phyloP scores from a whole-genome alignment of 768 basidiomycete species.

The Psilocybe cyanescens region DNA sequence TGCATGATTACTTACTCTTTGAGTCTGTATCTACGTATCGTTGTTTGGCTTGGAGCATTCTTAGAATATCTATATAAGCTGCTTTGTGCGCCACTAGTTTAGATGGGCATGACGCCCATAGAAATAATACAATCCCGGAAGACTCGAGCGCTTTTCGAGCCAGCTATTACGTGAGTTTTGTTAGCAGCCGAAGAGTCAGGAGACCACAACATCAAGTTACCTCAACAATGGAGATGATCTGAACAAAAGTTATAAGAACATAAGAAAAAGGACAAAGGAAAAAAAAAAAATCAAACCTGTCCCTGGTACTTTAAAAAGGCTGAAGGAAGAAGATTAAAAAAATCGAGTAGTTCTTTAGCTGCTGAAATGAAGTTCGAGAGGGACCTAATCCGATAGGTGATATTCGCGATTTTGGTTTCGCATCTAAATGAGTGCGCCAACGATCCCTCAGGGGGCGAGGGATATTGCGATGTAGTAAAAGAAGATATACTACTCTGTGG shows the following conservation, averaged over 20 bases:
- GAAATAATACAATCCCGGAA: conserved; percentile 45
- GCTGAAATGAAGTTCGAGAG: conserved; percentile 35
- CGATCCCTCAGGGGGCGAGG: conserved; percentile 8
- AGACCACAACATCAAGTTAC: conserved; percentile 31
- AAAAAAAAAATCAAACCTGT: conserved; percentile 33
- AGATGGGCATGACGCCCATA: conserved; percentile 48
- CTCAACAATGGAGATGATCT: conserved; percentile 58
- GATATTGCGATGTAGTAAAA: conserved; percentile 10
- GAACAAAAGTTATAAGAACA: conserved; percentile 8
- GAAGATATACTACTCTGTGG: conserved; percentile 11
- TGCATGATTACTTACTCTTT: conserved; percentile 33
- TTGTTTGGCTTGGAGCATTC: conserved; percentile 40
- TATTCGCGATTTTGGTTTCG: conserved; percentile 16
- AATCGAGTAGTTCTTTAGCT: conserved; percentile 29
- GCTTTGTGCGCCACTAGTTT: conserved; percentile 44
- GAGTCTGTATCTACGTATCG: conserved; percentile 32
- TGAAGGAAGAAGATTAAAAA: conserved; percentile 16
- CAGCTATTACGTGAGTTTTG: conserved; percentile 35
- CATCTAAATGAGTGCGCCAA: conserved; percentile 16
- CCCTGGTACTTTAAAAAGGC: conserved; percentile 33
- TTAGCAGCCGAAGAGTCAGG: conserved; percentile 11
- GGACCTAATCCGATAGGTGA: conserved; percentile 21
- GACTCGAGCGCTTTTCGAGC: conserved; percentile 49
- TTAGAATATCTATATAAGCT: conserved; percentile 53
- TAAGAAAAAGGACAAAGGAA: not conserved